Base-by-base conservation (phyloP, 2,329 filamentous ascomycete species). In the Fusarium nelsonii region DNA sequence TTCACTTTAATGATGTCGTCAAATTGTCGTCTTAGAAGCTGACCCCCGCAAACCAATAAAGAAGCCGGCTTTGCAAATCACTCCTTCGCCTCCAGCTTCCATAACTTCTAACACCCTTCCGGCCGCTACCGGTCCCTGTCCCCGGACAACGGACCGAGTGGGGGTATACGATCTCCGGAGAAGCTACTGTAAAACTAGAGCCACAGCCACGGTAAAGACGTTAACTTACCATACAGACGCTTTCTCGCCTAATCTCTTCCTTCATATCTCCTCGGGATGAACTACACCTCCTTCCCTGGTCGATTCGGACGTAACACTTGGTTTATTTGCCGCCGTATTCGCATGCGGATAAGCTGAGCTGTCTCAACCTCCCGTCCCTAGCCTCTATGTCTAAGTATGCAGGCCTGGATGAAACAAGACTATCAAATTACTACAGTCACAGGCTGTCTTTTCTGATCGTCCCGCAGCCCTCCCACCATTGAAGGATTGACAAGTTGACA, bases 21-120 rank as follows among this genome's bases (percentile, higher is more conserved):
- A 20, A 34, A n/a, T 11, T 44, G 23, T 37, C 16, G 37, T 8
- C 6, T 18, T 9, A 32, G 14, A 39, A 30, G 18, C 15, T 7
- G 26, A 36, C 12, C 34, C 57, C 50, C 45, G 40, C 61, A 44
- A 44, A 36, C 76, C 74, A 78, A 77, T 77, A 65, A 73, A 43
- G 49, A 55, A 57, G n/a, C 61, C 53, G 40, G 53, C 52, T 72
- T 77, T 77, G 59, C 69, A 57, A 77, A 77, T 77, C 45, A 45
- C 45, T 54, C 30, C 43, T 55, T 45, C 54, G 39, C 45, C 44
- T 20, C 20, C 4, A 4, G 4, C 20, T 59, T 59, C 30, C 15
- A 26, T 20, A 28, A 32, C 23, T 41, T 52, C 51, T 36, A 18
- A 45, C 49, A 45, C 43, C 46, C 50, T 58, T 43, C 59, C 63